Conservation (phyloP, 208 protist species). For the Trypanosoma avium region DNA sequence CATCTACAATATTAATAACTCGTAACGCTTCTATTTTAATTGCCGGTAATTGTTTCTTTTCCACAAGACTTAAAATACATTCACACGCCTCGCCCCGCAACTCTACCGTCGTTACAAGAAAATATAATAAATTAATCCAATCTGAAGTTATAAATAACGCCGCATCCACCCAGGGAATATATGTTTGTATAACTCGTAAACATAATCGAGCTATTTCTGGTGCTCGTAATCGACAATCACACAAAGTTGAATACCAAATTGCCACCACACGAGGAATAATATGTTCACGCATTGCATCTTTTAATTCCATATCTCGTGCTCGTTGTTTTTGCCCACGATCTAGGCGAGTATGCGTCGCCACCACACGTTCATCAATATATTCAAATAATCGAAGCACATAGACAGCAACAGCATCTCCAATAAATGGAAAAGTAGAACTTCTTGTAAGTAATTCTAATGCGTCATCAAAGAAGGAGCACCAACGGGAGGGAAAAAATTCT, state of each 20-base stretch:
- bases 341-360: constrained; percentile 54
- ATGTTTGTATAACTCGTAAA: constrained; percentile 60
- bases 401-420: constrained; percentile 36
- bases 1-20: constrained; percentile 53
- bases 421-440: constrained; percentile 23
- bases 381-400: constrained; percentile 85
- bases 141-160: constrained; percentile 52
- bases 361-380: constrained; percentile 81
- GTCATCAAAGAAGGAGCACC: constrained; percentile 63
- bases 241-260: constrained; percentile 61
- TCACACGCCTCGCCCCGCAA: constrained; percentile 50
- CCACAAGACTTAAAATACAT: constrained; percentile 59
- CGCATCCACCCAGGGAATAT: constrained; percentile 83
- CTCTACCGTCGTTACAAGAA: constrained; percentile 39
- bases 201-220: constrained; percentile 60
- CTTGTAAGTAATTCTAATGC: constrained; percentile 52
- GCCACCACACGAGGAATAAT: constrained; percentile 57
- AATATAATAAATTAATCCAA: constrained; percentile 79
- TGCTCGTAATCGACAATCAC: constrained; percentile 42
- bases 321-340: constrained; percentile 50
- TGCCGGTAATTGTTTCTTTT: constrained; percentile 79
- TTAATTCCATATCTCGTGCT: constrained; percentile 68
- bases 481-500: constrained; percentile 65
- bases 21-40: constrained; percentile 63
- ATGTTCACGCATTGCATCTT: constrained; percentile 74